phyloP scores from a whole-genome alignment of 495 filamentous ascomycete species.

The Penicillium paradoxum region DNA sequence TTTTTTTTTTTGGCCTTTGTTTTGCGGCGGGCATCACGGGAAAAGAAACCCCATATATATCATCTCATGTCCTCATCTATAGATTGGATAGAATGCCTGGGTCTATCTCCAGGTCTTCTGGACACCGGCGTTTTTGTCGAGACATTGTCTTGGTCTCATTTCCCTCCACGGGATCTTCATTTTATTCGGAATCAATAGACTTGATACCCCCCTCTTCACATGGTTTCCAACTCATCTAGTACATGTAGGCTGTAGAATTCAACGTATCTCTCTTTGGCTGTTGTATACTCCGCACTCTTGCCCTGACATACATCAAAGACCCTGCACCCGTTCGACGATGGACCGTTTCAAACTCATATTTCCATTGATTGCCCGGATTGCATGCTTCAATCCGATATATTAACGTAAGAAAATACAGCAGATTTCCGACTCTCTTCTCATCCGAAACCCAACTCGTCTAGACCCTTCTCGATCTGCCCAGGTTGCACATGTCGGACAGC shows the following conservation, averaged over 20 bases:
- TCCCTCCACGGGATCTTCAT: not conserved
- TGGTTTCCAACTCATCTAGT: not conserved
- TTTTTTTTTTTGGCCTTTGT: conserved; percentile 1
- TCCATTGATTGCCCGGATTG: too few relatives aligned
- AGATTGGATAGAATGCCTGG: conserved; percentile 9
- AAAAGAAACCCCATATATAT: conserved; percentile 5
- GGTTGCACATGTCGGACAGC: not conserved
- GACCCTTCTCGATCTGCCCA: not conserved
- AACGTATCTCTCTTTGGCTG: too few relatives aligned
- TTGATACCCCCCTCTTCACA: conserved; percentile 24
- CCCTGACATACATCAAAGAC: not conserved
- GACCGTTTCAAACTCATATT: not conserved
- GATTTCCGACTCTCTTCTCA: not conserved
- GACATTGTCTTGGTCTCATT: conserved; percentile 1
- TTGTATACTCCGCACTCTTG: too few relatives aligned
- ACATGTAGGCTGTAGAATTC: not conserved
- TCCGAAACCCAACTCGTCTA: not conserved
- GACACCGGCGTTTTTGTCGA: conserved; percentile 7
- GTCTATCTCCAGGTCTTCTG: not conserved
- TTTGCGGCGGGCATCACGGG: conserved; percentile 4
- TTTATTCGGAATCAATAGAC: conserved; percentile 22
- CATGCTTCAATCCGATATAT: not conserved
- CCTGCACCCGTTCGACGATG: not conserved
- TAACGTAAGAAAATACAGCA: too few relatives aligned
- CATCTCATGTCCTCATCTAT: conserved; percentile 12